A percentile compares a stretch with the other conserved stretches of the same genome.
phyloP scores from a whole-genome alignment of 257 asterid species.

The Cynanchum wilfordii region DNA sequence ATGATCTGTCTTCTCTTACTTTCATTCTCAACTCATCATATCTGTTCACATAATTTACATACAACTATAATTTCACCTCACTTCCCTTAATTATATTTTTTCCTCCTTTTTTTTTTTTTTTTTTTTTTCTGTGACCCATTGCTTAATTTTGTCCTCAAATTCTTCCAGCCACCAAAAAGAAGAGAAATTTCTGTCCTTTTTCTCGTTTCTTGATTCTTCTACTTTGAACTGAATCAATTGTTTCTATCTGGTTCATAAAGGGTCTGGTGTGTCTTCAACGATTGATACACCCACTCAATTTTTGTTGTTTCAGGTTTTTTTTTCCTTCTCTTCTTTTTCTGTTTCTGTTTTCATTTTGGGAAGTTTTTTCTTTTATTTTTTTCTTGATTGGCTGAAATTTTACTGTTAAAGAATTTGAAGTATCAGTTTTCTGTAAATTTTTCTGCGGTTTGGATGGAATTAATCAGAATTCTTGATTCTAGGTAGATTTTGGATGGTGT shows the following conservation, averaged over 20 bases:
- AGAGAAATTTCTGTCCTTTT: background rate
- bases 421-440: background rate
- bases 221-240: constrained; percentile 12
- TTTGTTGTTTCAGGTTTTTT: background rate
- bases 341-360: background rate
- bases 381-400: background rate
- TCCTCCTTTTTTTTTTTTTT: constrained; percentile 6
- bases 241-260: constrained; percentile 2
- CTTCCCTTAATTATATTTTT: background rate
- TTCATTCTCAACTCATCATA: constrained; percentile 1
- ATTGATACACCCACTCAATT: background rate
- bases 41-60: constrained; percentile 4
- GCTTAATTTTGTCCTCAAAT: constrained; percentile 6
- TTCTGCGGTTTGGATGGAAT: background rate
- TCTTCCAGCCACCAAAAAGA: constrained; percentile 17
- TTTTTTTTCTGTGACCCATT: constrained; percentile 9
- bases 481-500: background rate
- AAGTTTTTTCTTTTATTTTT: background rate
- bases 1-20: constrained; percentile 10
- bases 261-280: background rate
- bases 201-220: constrained; percentile 13
- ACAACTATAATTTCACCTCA: constrained; percentile 10
- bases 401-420: background rate
- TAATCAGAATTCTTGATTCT: background rate
- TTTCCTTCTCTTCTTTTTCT: too few relatives aligned